Evolutionary conservation across 176 grass and related monocot species (phyloP), one percentile per base, ranked within the genome.

Genomic region (Avena sativa): DNA sequence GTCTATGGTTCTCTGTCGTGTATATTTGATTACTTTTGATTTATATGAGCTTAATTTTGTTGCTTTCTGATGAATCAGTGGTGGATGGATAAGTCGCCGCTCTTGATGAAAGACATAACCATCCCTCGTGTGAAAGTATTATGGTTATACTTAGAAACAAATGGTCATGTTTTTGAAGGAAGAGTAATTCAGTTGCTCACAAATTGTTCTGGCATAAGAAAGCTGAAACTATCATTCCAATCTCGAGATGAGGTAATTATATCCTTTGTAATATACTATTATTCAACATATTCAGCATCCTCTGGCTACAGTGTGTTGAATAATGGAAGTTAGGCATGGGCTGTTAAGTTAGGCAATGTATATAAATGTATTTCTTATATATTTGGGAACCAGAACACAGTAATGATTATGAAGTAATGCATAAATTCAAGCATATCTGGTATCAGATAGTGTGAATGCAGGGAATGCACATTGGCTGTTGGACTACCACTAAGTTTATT

Each of bases 11-110:
- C 30, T 32, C 30, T 68, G 65, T 68, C 5, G 2, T 34, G 28
- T 68, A 68, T 68, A 68, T 68, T 68, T 68, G 65, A 68, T 68
- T 68, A 30, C 63, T 68, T 6, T 68, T 32, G 36, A 17, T 67
- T 34, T 38, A 16, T 36, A 38, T 68, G 65, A 6, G 30, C 65
- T 68, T 36, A 43, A 15, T 17, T 34, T 70, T 43, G 16, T 70
- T 70, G 34, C 17, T 9, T 70, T 70, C 8, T 3, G 40, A 70
- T 70, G 67, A 43, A 70, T 70, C 67, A 70, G 34, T 16, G 1
- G 34, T 1, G 17, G 34, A 70, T 40, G 67, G 4, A 70, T 43
- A 16, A 36, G 34, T 43, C 34, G 17, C 38, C 8, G 34, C 17
- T 70, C 34, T 38, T 70, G 32, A 70, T 70, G 34, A 16, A 70